Base-by-base conservation (phyloP, 371 early-diverging fungal species). In the Syncephalis fuscata region DNA sequence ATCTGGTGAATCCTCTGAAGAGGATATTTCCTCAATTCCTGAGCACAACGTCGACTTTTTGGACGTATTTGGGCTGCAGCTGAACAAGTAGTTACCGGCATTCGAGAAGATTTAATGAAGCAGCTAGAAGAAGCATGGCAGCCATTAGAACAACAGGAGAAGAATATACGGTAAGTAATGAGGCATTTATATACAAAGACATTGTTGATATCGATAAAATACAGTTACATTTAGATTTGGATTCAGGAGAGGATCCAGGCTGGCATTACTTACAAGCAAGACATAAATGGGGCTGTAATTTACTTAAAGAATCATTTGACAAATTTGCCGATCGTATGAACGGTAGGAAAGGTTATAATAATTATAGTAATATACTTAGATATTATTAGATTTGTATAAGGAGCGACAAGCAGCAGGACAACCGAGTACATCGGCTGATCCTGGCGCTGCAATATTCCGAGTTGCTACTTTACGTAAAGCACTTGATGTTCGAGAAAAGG, bases 21-120 rank as follows among this genome's bases (percentile, higher is more conserved):
- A 66, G 48, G 55, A 57, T 36, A 54, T 54, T 44, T 57, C 62
- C 15, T 54, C 66, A 3, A 67, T 73, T 7, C 32, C 32, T 7
- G 78, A 74, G 45, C 57, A 72, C 27, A 84, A 86, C 59, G 75
- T 73, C 39, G 68, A 53, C 88, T 96, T 22, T 91, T 96, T 67
- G 92, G 88, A 41, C 80, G 84, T 50, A 85, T 96, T 20, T 96
- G 97, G 97, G 64, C 63, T 0, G 92, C 92, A 57, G 92, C 92
- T 16, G 82, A 81, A 48, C 71, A 78, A 32, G 86, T 88, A 52
- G 79, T 92, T 1, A 72, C 67, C 1, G 71, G 72, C 41, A 60
- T 92, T 7, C 70, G 81, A 37, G 71, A 70, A 20, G 71, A 80
- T 15, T 60, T 96, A 49, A 76, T 84, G 40, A 59, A 67, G 43